Evolutionary conservation across 352 stramenopile species (phyloP).

Genomic region (Phytopythium ostracodes): DNA sequence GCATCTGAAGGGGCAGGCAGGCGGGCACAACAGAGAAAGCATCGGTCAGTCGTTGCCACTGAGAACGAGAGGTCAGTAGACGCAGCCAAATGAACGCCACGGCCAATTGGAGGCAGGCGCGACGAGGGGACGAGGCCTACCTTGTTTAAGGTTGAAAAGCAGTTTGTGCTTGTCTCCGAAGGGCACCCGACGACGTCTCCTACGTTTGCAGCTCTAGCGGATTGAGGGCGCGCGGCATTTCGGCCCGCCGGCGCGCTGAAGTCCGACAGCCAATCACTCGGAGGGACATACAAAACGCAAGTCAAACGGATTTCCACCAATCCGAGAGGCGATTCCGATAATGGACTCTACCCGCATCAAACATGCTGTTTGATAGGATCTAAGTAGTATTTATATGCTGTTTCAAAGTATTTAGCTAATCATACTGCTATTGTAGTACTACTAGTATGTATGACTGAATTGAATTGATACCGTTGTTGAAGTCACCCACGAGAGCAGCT

Average conservation of each 20-base stretch:
- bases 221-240: neutral
- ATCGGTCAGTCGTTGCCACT: neutral
- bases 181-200: conserved; percentile 77
- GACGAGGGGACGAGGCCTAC: conserved; percentile 23
- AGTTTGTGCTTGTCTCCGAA: conserved; percentile 37
- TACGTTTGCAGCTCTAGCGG: conserved; percentile 27
- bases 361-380: neutral
- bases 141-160: conserved; percentile 89
- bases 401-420: neutral
- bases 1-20: conserved; percentile 72
- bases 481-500: no score
- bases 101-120: neutral
- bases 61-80: neutral
- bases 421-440: no score
- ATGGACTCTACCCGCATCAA: neutral
- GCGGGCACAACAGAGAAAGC: neutral
- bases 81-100: neutral
- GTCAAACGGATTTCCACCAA: conserved; percentile 26
- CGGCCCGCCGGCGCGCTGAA: conserved; percentile 12
- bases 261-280: conserved; percentile 84
- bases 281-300: conserved; percentile 49
- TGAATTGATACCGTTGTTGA: no score
- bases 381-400: neutral
- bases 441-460: no score
- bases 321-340: conserved; percentile 4